A percentile compares a stretch with the other conserved stretches of the same genome.
Evolutionary conservation across 768 basidiomycete genomes (phyloP).

Genomic region (Boletus pseudo-olivaceus): DNA sequence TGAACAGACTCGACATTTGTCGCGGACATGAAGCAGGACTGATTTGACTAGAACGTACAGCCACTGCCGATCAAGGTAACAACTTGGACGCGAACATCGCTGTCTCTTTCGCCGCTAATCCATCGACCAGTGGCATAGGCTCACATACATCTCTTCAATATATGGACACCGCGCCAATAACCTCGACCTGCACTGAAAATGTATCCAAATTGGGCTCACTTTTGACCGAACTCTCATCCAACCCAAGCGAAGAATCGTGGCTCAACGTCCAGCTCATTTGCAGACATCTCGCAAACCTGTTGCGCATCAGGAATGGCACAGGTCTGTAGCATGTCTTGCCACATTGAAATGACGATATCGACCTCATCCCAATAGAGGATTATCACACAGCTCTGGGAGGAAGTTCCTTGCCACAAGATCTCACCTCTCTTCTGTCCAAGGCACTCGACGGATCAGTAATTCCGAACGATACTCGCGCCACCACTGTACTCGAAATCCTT

Average conservation of each 20-base stretch:
- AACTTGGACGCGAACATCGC: background rate
- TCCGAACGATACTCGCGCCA: conserved; percentile 43
- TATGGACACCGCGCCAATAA: conserved; percentile 18
- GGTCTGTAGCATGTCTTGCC: conserved; percentile 34
- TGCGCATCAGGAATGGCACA: conserved; percentile 53
- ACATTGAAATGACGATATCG: conserved; percentile 3
- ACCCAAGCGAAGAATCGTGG: conserved; percentile 42
- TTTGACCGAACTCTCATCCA: conserved; percentile 31
- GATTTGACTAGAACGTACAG: background rate
- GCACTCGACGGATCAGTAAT: conserved; percentile 49
- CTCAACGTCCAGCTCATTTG: conserved; percentile 47
- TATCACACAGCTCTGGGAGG: conserved; percentile 67
- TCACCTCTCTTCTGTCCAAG: conserved; percentile 57
- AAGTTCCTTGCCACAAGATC: conserved; percentile 59
- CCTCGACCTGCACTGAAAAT: conserved; percentile 25
- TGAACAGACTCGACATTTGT: background rate
- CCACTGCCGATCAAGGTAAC: conserved; percentile 6
- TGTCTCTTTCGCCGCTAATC: background rate
- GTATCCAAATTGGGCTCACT: conserved; percentile 33
- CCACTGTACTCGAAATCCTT: conserved; percentile 63
- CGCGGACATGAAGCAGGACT: background rate
- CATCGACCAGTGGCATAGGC: background rate
- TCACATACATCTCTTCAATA: background rate
- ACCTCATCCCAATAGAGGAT: conserved; percentile 48
- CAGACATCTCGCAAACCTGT: conserved; percentile 56